A percentile compares a stretch with the other conserved stretches of the same genome.
phyloP scores from a whole-genome alignment of 2,329 filamentous ascomycete genomes.

The Cladosporium cucumerinum region DNA sequence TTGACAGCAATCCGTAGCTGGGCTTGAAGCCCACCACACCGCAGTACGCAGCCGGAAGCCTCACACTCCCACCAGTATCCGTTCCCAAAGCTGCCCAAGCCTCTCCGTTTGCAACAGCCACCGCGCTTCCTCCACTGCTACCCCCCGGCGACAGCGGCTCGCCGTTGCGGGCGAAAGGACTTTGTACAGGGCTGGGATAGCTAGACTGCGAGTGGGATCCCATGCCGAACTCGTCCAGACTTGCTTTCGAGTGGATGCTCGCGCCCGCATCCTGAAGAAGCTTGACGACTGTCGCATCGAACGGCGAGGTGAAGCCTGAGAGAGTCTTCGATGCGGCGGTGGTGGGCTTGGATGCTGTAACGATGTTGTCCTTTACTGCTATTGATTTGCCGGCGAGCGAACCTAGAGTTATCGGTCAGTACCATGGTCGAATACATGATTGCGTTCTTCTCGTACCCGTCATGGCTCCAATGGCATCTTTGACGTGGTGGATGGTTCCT shows the following conservation, averaged over 20 bases:
- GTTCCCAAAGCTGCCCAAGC: conserved; percentile 76
- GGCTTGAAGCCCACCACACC: conserved; percentile 84
- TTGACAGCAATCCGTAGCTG: conserved; percentile 81
- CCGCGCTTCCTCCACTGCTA: conserved; percentile 89
- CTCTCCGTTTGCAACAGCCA: conserved; percentile 68
- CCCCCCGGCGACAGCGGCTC: conserved; percentile 67
- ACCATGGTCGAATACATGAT: background rate
- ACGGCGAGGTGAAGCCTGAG: conserved; percentile 65
- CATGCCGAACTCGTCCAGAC: conserved; percentile 97
- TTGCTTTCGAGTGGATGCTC: conserved; percentile 72
- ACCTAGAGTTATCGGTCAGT: background rate
- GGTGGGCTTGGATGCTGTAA: conserved; percentile 51
- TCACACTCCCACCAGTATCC: conserved; percentile 86
- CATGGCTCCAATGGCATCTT: background rate
- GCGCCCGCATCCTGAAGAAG: conserved; percentile 63
- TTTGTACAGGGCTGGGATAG: conserved; percentile 62
- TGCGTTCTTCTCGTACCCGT: background rate
- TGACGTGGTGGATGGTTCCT: background rate
- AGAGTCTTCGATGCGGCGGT: conserved; percentile 82
- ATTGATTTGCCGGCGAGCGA: conserved; percentile 36
- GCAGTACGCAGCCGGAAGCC: conserved; percentile 83
- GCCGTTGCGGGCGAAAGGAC: conserved; percentile 40
- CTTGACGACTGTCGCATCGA: conserved; percentile 75
- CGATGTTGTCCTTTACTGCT: conserved; percentile 53
- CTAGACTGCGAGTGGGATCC: conserved; percentile 76